Conservation (phyloP, 495 filamentous ascomycete genomes). For the Hyaloscypha variabilis region DNA sequence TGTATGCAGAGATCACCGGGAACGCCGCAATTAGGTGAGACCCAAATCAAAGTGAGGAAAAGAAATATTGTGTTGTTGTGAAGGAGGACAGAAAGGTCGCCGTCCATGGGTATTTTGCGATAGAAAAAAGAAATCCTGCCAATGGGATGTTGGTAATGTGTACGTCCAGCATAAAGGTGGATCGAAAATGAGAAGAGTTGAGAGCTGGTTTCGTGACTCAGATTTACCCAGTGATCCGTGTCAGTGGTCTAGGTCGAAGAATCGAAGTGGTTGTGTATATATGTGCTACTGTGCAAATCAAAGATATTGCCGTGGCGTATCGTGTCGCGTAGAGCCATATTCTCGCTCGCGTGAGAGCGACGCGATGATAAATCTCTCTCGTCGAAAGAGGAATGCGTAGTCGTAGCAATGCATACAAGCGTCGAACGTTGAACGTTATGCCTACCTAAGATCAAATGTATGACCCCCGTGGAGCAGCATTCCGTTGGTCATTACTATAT, state of each 20-base stretch:
- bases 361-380: too few species aligned
- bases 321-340: too few species aligned
- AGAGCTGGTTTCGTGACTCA: too few species aligned
- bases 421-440: neutral
- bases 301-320: neutral
- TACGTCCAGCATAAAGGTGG: too few species aligned
- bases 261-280: neutral
- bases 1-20: too few species aligned
- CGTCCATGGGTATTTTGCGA: conserved; percentile 2
- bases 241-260: too few species aligned
- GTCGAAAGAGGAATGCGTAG: neutral
- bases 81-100: neutral
- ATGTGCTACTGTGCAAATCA: too few species aligned
- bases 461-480: neutral
- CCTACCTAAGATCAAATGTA: neutral
- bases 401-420: neutral
- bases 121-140: neutral
- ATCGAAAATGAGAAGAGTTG: too few species aligned
- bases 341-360: too few species aligned
- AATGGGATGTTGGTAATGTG: too few species aligned
- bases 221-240: too few species aligned
- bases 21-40: neutral
- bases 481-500: conserved; percentile 49
- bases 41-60: neutral
- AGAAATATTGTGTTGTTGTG: neutral